Percentiles rank a stretch among this genome's conserved stretches.
These are phyloP conservation scores for Pulveroboletus sp. DNA, from an alignment of 1,284 basidiomycete genomes.

Conservation along the genomic window DNA sequence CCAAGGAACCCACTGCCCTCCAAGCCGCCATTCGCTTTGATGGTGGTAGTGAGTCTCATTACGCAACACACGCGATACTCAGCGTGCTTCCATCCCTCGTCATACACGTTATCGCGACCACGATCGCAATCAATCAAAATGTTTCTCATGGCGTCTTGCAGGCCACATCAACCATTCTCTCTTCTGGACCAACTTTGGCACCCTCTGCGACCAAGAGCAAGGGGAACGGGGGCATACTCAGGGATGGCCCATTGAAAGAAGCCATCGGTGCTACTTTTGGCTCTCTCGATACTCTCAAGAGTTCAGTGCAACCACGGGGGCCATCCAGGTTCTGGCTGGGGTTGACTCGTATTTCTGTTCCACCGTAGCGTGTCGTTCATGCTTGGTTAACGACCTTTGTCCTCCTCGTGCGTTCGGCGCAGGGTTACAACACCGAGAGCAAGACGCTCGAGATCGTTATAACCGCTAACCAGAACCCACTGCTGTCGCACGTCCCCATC, in stretches of 20 bases:
- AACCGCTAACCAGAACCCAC: slow-evolving; percentile 90
- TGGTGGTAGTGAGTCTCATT: slow-evolving; percentile 52
- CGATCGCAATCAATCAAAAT: slow-evolving; percentile 17
- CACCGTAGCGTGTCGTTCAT: no score
- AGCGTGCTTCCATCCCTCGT: background rate
- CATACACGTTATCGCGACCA: slow-evolving; percentile 21
- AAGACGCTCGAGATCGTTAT: slow-evolving; percentile 75
- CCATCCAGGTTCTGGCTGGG: slow-evolving; percentile 94
- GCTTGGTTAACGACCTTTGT: no score
- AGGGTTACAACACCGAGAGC: slow-evolving; percentile 61
- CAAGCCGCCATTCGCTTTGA: slow-evolving; percentile 75
- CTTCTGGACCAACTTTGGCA: slow-evolving; percentile 91
- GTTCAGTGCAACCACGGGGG: slow-evolving; percentile 77
- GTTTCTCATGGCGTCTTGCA: slow-evolving; percentile 30
- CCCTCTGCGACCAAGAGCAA: slow-evolving; percentile 50
- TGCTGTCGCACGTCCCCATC: slow-evolving; percentile 73
- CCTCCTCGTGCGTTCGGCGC: background rate
- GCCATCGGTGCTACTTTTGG: slow-evolving; percentile 72
- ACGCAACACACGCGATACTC: background rate
- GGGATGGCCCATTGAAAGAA: slow-evolving; percentile 65
- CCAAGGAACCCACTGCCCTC: slow-evolving; percentile 79
- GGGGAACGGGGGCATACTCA: slow-evolving; percentile 62
- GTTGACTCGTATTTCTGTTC: slow-evolving; percentile 90
- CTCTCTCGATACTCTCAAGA: slow-evolving; percentile 67
- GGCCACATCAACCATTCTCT: slow-evolving; percentile 90